Conservation (phyloP, 345 rosid species). For the Pistacia atlantica region DNA sequence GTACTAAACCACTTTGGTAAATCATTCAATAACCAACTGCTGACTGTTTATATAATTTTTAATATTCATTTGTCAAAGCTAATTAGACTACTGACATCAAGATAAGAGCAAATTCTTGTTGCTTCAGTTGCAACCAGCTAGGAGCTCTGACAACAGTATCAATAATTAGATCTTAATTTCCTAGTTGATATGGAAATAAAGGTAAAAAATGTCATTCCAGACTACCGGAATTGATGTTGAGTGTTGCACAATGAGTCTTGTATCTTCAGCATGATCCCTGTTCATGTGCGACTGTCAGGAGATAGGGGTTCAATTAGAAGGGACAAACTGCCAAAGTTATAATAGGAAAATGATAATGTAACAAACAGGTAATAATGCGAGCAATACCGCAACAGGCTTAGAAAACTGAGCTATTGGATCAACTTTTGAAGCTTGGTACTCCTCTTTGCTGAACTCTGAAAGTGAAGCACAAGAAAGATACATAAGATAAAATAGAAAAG, state of each 20-base stretch:
- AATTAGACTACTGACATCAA: not conserved
- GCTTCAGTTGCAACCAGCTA: constrained; percentile 11
- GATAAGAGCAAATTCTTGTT: not conserved
- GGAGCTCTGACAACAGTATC: not conserved
- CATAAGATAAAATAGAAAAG: not conserved
- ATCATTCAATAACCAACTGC: constrained; percentile 1
- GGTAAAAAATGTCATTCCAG: constrained; percentile 1
- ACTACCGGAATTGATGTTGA: constrained; percentile 77
- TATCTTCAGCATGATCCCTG: constrained; percentile 89
- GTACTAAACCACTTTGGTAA: not conserved
- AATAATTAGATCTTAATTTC: not conserved
- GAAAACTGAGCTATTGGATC: constrained; percentile 86
- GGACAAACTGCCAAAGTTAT: not conserved
- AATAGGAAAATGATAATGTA: constrained; percentile 2
- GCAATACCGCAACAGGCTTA: constrained; percentile 79
- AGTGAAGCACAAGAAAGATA: constrained; percentile 15
- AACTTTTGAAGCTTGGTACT: constrained; percentile 70
- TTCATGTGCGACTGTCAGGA: constrained; percentile 83
- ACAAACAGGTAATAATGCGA: not conserved
- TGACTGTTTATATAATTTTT: not conserved
- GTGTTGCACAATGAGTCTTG: constrained; percentile 74
- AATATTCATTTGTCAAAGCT: not conserved
- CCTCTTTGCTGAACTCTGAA: constrained; percentile 74
- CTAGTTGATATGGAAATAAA: constrained; percentile 5
- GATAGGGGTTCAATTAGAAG: constrained; percentile 7